Base-by-base conservation (phyloP, 345 rosid species). In the Brassica incana region DNA sequence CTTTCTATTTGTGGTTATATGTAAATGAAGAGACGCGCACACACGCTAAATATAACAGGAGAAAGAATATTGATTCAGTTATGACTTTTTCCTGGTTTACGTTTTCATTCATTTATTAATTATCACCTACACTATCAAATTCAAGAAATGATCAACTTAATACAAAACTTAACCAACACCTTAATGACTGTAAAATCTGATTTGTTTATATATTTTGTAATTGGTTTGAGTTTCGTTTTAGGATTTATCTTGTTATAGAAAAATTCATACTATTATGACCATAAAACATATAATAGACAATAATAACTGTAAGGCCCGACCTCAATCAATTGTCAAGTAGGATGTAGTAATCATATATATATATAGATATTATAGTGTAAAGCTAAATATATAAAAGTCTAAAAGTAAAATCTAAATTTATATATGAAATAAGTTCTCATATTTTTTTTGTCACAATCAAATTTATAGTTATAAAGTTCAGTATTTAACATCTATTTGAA, bases 71-170 rank as follows among this genome's bases (percentile, higher is more conserved):
- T 67, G 43, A 60, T 60, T 45, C 2, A 60, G 10, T 18, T 67
- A 73, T 67, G 65, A 79, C 82, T 73, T 58, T 59, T 32, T 73
- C 77, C 38, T 30, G 10, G 64, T 78, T 58, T 73, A 59, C 64
- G 25, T 54, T 54, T 60, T 67, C 56, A 59, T 60, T 67, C 56
- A 59, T 61, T 43, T 43, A 14, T 58, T 72, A 65, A 65, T 40
- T 10, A 50, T 9, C 33, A 43, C 62, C 52, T 18, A 70, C 15
- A 50, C 70, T 62, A 35, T 35, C 56, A 63, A n/a, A 63, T 58
- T 65, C 50, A 58, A 71, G 43, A 71, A 65, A 52, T 32, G 65
- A 65, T 33, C n/a, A 71, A 50, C 25, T 3, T 61, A 45, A 32
- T 61, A 32, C 16, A 77, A 43, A 14, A 36, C 20, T 61, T 45